Evolutionary conservation across 169 alveolate genomes (phyloP).

Genomic region (Amoebophrya sp.): DNA sequence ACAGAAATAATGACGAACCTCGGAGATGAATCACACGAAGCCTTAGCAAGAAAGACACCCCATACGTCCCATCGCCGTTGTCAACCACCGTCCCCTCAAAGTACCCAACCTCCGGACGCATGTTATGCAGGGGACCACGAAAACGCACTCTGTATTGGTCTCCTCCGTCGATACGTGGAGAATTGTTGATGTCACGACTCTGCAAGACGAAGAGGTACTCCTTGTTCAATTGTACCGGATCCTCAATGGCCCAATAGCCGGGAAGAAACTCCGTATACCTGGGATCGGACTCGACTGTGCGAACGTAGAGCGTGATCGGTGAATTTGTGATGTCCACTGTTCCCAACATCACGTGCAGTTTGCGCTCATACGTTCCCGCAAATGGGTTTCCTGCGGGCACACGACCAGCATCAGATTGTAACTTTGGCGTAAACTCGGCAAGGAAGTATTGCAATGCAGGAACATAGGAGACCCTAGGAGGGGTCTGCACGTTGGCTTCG

Average conservation of each 20-base stretch:
- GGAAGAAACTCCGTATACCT: background rate
- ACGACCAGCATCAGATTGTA: background rate
- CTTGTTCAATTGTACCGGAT: background rate
- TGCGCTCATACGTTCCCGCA: background rate
- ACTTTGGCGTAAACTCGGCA: background rate
- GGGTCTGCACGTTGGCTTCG: background rate
- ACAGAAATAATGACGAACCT: background rate
- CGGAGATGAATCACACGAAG: too few species aligned
- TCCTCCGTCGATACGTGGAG: background rate
- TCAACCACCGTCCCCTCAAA: background rate
- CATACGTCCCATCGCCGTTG: background rate
- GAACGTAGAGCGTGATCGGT: slow-evolving; percentile 6
- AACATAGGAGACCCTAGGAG: background rate
- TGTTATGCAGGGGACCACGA: background rate
- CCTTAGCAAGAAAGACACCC: background rate
- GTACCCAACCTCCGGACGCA: background rate
- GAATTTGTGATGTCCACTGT: background rate
- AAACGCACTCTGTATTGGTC: background rate
- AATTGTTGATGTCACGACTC: background rate
- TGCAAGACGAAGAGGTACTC: background rate
- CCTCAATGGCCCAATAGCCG: background rate
- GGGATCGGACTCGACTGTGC: background rate
- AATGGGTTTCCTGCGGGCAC: background rate
- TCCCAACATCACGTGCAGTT: background rate
- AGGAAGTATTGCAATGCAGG: background rate